phyloP scores from a whole-genome alignment of 306 rosid species.

The Corylus avellana region DNA sequence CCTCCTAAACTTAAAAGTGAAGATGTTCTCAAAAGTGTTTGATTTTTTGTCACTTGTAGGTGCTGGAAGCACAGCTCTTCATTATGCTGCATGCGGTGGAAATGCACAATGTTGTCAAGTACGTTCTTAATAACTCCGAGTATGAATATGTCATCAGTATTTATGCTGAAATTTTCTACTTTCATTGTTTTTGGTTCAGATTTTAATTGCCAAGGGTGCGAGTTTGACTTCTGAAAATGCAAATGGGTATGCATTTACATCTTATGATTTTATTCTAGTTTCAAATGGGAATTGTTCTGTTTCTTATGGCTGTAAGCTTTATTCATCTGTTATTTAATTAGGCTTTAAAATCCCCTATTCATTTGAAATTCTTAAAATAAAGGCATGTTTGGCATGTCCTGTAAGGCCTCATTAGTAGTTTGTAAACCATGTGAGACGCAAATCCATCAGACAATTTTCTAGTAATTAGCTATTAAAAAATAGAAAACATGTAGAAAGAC shows the following conservation, averaged over 20 bases:
- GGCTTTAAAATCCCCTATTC: background rate
- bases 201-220: conserved; percentile 82
- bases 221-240: conserved; percentile 72
- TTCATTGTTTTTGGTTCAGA: conserved; percentile 52
- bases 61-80: conserved; percentile 94
- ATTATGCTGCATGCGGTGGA: conserved; percentile 98
- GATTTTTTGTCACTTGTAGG: conserved; percentile 49
- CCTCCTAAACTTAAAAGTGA: background rate
- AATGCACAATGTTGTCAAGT: conserved; percentile 96
- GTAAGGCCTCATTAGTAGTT: background rate
- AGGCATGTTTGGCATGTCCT: background rate
- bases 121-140: conserved; percentile 26
- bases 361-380: background rate
- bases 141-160: conserved; percentile 9
- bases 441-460: background rate
- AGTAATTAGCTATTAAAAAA: background rate
- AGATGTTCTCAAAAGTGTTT: conserved; percentile 9
- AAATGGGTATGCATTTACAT: conserved; percentile 64
- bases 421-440: background rate
- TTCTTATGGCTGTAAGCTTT: background rate
- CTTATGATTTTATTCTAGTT: conserved; percentile 13
- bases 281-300: background rate
- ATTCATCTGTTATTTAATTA: background rate
- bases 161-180: conserved; percentile 27
- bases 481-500: background rate